Conservation (phyloP, 2,329 filamentous ascomycete species). For the Pseudonectria buxi region DNA sequence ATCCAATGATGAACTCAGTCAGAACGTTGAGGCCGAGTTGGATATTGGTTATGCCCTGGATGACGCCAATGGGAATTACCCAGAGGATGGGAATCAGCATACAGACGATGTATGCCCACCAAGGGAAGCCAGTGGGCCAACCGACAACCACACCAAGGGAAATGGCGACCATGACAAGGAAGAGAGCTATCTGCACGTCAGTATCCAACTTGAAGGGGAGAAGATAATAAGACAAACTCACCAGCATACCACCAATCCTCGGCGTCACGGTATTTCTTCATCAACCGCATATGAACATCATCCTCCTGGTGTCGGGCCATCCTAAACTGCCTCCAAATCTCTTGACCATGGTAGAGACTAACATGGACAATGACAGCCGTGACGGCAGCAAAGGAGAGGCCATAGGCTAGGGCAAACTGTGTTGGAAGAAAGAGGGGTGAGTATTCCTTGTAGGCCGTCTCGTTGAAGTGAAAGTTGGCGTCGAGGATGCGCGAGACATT, state of each 20-base stretch:
- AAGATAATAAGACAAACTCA: conserved; percentile 32
- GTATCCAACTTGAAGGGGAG: conserved; percentile 20
- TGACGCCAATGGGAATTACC: conserved; percentile 54
- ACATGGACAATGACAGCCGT: conserved; percentile 54
- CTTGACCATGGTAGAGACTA: conserved; percentile 46
- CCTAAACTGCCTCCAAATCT: conserved; percentile 49
- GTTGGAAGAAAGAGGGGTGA: conserved; percentile 60
- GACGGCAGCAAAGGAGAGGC: conserved; percentile 61
- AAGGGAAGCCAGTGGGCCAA: conserved; percentile 52
- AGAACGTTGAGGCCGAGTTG: conserved; percentile 63
- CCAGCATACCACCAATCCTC: conserved; percentile 54
- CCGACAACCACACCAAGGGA: conserved; percentile 48
- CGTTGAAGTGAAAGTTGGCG: conserved; percentile 49
- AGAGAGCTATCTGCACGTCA: conserved; percentile 30
- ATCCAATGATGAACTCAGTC: conserved; percentile 67
- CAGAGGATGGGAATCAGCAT: conserved; percentile 51
- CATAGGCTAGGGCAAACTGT: conserved; percentile 55
- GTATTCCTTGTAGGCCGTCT: conserved; percentile 54
- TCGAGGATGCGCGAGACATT: conserved; percentile 55
- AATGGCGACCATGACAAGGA: conserved; percentile 46
- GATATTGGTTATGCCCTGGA: conserved; percentile 55
- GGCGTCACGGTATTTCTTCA: conserved; percentile 55
- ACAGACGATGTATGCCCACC: conserved; percentile 52
- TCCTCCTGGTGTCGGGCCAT: conserved; percentile 50
- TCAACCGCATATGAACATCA: conserved; percentile 53